Conservation (phyloP, 179 eudicot genomes). For the Carnegiea gigantea region DNA sequence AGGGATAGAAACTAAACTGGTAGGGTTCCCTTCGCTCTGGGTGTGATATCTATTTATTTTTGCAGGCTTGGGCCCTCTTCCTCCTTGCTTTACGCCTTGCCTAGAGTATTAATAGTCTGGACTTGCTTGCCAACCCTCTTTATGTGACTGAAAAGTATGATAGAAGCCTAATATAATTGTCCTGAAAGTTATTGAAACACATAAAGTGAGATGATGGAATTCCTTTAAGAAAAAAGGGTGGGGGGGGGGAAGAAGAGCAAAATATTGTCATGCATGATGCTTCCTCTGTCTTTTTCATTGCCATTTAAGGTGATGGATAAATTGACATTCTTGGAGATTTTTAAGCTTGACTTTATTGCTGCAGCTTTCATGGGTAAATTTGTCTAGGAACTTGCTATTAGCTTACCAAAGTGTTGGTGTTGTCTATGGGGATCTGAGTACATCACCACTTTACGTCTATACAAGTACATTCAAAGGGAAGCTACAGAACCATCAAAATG, state of each 20-base stretch:
- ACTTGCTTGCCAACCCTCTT: not conserved
- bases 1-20: not conserved
- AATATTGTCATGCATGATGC: not conserved
- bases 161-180: not conserved
- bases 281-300: not conserved
- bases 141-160: not conserved
- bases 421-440: conserved; percentile 79
- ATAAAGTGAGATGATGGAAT: not conserved
- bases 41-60: not conserved
- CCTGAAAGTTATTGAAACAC: not conserved
- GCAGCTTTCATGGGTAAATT: conserved; percentile 60
- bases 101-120: not conserved
- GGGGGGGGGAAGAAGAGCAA: too few relatives aligned
- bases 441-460: conserved; percentile 85
- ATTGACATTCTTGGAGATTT: not conserved
- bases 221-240: not conserved
- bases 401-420: conserved; percentile 88
- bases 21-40: not conserved
- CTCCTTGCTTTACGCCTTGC: not conserved
- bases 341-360: conserved; percentile 15
- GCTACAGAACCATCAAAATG: conserved; percentile 47
- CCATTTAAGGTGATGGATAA: not conserved
- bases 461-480: conserved; percentile 60
- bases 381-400: conserved; percentile 58
- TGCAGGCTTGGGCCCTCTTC: not conserved